phyloP scores from a whole-genome alignment of 805 yeast genomes.

The Saturnispora kantuleensis region DNA sequence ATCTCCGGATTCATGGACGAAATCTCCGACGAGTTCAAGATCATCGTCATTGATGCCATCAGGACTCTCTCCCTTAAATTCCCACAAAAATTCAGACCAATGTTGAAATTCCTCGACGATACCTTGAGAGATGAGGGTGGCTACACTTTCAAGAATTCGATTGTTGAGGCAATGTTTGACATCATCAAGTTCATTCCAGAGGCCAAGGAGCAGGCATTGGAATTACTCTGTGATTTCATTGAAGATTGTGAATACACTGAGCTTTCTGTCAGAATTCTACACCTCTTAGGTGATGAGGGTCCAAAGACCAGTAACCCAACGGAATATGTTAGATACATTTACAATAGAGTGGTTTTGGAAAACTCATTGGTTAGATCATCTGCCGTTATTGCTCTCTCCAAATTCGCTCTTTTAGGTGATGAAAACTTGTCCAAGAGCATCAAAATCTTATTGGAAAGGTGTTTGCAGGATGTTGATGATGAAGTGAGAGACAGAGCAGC shows the following conservation, averaged over 20 bases:
- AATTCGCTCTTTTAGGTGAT: slow-evolving; percentile 77
- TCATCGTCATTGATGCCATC: slow-evolving; percentile 90
- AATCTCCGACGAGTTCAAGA: slow-evolving; percentile 90
- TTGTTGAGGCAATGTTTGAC: slow-evolving; percentile 89
- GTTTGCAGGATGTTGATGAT: slow-evolving; percentile 83
- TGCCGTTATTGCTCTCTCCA: slow-evolving; percentile 86
- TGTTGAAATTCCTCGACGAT: slow-evolving; percentile 74
- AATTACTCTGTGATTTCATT: slow-evolving; percentile 88
- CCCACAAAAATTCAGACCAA: slow-evolving; percentile 79
- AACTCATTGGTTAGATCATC: slow-evolving; percentile 93
- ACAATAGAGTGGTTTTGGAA: slow-evolving; percentile 92
- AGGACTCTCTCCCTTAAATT: slow-evolving; percentile 86
- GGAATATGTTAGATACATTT: slow-evolving; percentile 87
- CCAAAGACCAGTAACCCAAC: slow-evolving; percentile 82
- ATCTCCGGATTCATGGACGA: slow-evolving; percentile 86
- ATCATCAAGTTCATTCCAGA: slow-evolving; percentile 78
- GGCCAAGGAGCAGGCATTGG: slow-evolving; percentile 74
- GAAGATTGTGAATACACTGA: slow-evolving; percentile 98
- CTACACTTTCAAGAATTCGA: slow-evolving; percentile 70
- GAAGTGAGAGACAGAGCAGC: slow-evolving; percentile 98
- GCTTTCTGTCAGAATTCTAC: slow-evolving; percentile 85
- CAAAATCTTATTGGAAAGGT: slow-evolving; percentile 66
- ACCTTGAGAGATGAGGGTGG: slow-evolving; percentile 89
- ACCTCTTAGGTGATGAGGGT: slow-evolving; percentile 89
- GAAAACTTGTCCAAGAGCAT: slow-evolving; percentile 58